Base-by-base conservation (phyloP, 352 stramenopile genomes). In the Globisporangium paddicum region DNA sequence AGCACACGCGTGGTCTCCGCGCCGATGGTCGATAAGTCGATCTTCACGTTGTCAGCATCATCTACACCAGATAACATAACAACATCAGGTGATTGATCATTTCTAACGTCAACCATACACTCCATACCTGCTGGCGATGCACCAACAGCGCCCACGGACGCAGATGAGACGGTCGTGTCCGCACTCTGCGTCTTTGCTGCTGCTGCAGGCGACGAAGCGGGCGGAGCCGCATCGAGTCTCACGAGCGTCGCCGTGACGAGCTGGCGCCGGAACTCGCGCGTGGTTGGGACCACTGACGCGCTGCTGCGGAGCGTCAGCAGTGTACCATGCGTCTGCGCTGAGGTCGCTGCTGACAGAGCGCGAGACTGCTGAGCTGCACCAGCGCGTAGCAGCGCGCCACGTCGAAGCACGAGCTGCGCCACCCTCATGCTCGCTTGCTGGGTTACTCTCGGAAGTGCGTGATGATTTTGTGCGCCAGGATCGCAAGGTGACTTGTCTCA, bases 1-100 rank as follows among this genome's bases (percentile, higher is more conserved):
- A 90, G 47, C 32, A 89, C 67, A 56, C 82, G 85, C 41, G 72
- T 73, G 26, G 79, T 79, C 61, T 90, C 82, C 5, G 79, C 79
- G 6, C 79, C 79, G 18, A 88, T 64, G 11, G 77, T 74, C 19
- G 67, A 66, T 34, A 88, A 53, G 48, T 85, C 75, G 42, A 80
- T 82, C 53, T 68, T 76, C 16, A 79, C 67, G 44, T 74, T 61
- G 23, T 68, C 62, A 5, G 45, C 45, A 40, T 68, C 61, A 21
- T 67, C 56, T 60, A 11, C n/a, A 11, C 2, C 18, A 34, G 11
- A 58, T 18, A 53, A 9, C 35, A 25, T 18, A 25, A 14, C 19
- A 35, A 11, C n/a, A 26, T 45, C 10, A 13, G 8, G 19, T 4
- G n/a, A 32, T 32, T 5, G 21, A 26, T 18, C 28, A 13, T 13